Conservation (phyloP, 768 basidiomycete species). For the Lentinula lateritia region DNA sequence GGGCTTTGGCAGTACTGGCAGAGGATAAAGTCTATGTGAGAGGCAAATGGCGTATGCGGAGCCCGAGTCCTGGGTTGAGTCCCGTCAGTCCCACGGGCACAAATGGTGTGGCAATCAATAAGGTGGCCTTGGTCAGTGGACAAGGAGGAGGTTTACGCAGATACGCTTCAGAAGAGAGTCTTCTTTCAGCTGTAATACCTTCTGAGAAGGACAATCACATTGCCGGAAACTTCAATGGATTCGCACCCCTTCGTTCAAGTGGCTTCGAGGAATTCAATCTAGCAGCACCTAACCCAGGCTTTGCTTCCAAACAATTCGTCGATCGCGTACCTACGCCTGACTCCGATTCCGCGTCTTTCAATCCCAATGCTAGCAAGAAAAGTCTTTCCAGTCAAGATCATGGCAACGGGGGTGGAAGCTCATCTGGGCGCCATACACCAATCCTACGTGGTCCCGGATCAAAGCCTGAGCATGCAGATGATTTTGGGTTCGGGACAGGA, state of each 20-base stretch:
- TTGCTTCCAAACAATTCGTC: neutral
- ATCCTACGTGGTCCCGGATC: neutral
- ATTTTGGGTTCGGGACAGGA: neutral
- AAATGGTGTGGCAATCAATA: neutral
- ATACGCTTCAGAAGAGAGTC: constrained; percentile 5
- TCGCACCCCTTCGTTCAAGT: constrained; percentile 3
- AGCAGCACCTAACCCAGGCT: neutral
- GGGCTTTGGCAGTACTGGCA: neutral
- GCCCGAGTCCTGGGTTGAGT: constrained; percentile 2
- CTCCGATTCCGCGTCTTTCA: neutral
- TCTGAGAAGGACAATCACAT: neutral
- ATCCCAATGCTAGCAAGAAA: neutral
- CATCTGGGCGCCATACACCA: neutral
- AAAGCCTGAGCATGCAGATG: neutral
- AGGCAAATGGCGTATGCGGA: constrained; percentile 5
- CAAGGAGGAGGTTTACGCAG: neutral
- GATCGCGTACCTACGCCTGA: neutral
- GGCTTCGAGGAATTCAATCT: constrained; percentile 6
- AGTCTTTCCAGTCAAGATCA: neutral
- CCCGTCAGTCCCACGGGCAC: neutral
- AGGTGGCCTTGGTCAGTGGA: neutral
- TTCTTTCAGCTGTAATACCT: neutral
- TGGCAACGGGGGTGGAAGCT: neutral
- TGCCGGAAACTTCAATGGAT: neutral
- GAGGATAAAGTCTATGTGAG: constrained; percentile 3